These are phyloP conservation scores for Ceratocystis cacaofunesta DNA, from an alignment of 2,329 filamentous ascomycete genomes.

Conservation along the genomic window DNA sequence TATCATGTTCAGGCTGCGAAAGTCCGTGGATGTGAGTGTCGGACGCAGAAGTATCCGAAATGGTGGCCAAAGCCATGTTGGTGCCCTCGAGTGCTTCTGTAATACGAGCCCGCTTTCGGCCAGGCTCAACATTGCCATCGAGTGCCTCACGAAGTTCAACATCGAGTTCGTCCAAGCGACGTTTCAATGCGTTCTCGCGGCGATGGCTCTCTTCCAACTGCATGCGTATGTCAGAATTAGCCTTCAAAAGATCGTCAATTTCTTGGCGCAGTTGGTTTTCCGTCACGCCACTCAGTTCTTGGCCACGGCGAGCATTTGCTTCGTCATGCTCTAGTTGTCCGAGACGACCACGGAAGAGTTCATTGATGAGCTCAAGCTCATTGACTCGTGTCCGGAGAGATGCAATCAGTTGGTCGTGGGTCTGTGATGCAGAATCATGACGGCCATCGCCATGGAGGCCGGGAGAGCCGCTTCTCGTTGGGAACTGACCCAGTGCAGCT, in stretches of 20 bases:
- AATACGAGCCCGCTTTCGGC: constrained; percentile 13
- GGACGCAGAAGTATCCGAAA: constrained; percentile 26
- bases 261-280: constrained; percentile 43
- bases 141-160: constrained; percentile 30
- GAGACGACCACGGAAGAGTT: constrained; percentile 61
- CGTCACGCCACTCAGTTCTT: constrained; percentile 40
- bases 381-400: constrained; percentile 88
- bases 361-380: constrained; percentile 90
- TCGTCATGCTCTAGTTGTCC: constrained; percentile 67
- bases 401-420: constrained; percentile 64
- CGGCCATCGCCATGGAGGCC: constrained; percentile 45
- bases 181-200: constrained; percentile 68
- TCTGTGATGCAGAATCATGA: constrained; percentile 51
- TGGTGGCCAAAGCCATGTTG: constrained; percentile 23
- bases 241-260: constrained; percentile 32
- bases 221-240: constrained; percentile 35
- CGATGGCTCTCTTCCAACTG: constrained; percentile 64
- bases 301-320: constrained; percentile 46
- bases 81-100: constrained; percentile 25
- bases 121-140: constrained; percentile 22
- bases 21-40: constrained; percentile 7
- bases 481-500: constrained; percentile 34
- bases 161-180: constrained; percentile 66
- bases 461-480: constrained; percentile 39
- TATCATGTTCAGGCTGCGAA: neutral